Base-by-base conservation (phyloP, 768 basidiomycete species). In the Phylloporus rhodoxanthus region DNA sequence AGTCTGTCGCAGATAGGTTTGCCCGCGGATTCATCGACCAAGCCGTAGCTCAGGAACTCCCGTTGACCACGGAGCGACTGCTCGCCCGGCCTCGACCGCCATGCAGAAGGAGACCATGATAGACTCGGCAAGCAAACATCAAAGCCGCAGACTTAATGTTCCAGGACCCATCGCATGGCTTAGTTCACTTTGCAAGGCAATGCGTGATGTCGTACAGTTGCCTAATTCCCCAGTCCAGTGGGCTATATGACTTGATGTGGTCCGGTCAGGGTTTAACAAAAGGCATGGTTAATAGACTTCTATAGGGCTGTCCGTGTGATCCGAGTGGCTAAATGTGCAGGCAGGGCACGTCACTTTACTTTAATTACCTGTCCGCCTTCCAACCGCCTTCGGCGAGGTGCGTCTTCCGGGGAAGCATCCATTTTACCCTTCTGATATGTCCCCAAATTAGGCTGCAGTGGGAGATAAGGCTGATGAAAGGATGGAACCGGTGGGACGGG, bases 321-420 rank as follows among this genome's bases (percentile, higher is more conserved):
- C 64, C 57, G 59, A 47, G 56, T 66, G 59, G 50, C 57, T 54
- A 52, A 40, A 48, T 49, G 29, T 47, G 56, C 50, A 45, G 32
- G 21, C 37, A 59, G 45, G 39, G 45, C 39, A 50, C 47, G 42
- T 68, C 72, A 82, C 63, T 77, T 77, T 59, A 81, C 73, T 67
- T 81, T 82, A 49, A 73, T 73, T 52, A 74, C 68, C 50, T 58
- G 75, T 33, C 81, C 80, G 46, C 75, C 75, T 58, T 82, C 80
- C 39, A 82, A 66, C 50, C 80, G 74, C 61, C 81, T 73, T 57
- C 78, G 68, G 60, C 81, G 74, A 53, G 68, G 62, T 48, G 75
- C 77, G 51, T 74, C 72, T 48, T 73, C 72, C 55, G 61, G 53
- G 32, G 51, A 60, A 43, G 58, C 62, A 43, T 68, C 66, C 30